These are phyloP conservation scores for Neonothopanus nambi DNA, from an alignment of 1,284 basidiomycete species.

Conservation along the genomic window DNA sequence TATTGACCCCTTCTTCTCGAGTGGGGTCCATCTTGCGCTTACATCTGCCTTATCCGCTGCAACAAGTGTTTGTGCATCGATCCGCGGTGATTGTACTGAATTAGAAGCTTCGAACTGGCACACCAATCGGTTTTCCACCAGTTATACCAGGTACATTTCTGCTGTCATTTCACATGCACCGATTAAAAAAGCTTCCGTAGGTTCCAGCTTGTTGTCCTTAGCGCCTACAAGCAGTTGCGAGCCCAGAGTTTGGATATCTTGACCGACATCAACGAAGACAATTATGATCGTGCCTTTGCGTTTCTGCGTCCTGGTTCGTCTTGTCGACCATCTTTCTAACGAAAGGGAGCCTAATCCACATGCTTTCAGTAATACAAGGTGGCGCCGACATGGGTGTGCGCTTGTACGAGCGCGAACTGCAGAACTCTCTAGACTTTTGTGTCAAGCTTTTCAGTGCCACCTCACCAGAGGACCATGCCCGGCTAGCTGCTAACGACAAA, in stretches of 20 bases:
- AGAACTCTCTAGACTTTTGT: constrained; percentile 15
- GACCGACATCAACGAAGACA: constrained; percentile 52
- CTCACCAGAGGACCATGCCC: constrained; percentile 9
- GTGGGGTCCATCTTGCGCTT: constrained; percentile 63
- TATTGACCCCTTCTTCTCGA: constrained; percentile 66
- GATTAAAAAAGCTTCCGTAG: constrained; percentile 29
- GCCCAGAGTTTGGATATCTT: constrained; percentile 50
- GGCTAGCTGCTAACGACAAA: neutral
- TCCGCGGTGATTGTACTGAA: constrained; percentile 53
- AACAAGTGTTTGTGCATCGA: constrained; percentile 50
- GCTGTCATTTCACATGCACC: neutral
- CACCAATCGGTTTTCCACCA: constrained; percentile 47
- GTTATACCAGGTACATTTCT: constrained; percentile 52
- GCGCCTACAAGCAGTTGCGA: constrained; percentile 63
- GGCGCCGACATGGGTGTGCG: constrained; percentile 16
- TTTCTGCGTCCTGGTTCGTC: constrained; percentile 51
- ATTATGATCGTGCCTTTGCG: constrained; percentile 60
- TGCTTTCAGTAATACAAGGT: constrained; percentile 14
- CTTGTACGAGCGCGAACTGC: constrained; percentile 15
- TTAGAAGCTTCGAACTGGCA: constrained; percentile 48
- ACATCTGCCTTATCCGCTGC: constrained; percentile 58
- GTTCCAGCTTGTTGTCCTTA: constrained; percentile 62
- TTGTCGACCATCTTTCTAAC: no score
- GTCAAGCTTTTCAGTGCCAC: constrained; percentile 14
- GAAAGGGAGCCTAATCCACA: neutral